A percentile compares a stretch with the other conserved stretches of the same genome.
These are phyloP conservation scores for Candida smagusa DNA, from an alignment of 1,139 yeast genomes.

Conservation along the genomic window DNA sequence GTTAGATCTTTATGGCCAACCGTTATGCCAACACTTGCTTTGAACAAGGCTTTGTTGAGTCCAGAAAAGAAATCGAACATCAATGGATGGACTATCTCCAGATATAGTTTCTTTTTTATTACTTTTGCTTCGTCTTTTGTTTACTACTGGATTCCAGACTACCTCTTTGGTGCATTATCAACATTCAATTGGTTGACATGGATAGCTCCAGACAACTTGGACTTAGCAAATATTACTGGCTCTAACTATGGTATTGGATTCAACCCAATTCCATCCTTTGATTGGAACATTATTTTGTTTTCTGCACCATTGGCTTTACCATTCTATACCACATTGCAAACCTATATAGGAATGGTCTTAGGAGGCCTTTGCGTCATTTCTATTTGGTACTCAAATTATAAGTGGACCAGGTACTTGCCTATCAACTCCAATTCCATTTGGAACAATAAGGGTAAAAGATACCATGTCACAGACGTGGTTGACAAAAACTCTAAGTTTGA, in stretches of 20 bases:
- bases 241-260: conserved; percentile 14
- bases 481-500: conserved; percentile 12
- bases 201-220: conserved; percentile 17
- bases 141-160: conserved; percentile 20
- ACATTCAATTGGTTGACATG: conserved; percentile 20
- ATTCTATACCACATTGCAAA: conserved; percentile 12
- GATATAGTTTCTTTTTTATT: conserved; percentile 14
- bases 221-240: conserved; percentile 17
- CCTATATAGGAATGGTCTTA: conserved; percentile 13
- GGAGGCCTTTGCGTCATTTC: conserved; percentile 13
- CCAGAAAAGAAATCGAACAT: conserved; percentile 15
- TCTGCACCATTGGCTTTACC: conserved; percentile 12
- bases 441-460: conserved; percentile 14
- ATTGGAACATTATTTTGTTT: conserved; percentile 15
- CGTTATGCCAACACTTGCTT: conserved; percentile 17
- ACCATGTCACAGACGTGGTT: conserved; percentile 12
- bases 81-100: conserved; percentile 19
- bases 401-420: conserved; percentile 17
- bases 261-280: conserved; percentile 19
- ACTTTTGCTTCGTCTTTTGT: conserved; percentile 12
- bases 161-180: conserved; percentile 15
- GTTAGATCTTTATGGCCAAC: conserved; percentile 16
- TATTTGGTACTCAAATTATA: conserved; percentile 14
- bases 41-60: conserved; percentile 17
- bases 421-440: conserved; percentile 13